A percentile compares a stretch with the other conserved stretches of the same genome.
These are phyloP conservation scores for Neostapfia colusana DNA, from an alignment of 176 grass and related monocot genomes.

Conservation along the genomic window DNA sequence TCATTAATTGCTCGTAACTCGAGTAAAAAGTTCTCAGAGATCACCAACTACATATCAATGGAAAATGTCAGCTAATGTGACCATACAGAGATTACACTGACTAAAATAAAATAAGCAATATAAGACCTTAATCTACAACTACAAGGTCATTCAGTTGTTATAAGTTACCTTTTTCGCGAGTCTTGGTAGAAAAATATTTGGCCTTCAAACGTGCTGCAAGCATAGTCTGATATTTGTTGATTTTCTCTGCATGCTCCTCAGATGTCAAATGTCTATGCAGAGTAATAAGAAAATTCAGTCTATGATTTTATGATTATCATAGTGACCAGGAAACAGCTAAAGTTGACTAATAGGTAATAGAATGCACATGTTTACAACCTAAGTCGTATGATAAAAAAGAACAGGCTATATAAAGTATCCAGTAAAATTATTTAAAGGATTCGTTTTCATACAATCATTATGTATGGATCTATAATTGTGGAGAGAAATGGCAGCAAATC, in stretches of 20 bases:
- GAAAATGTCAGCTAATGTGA: not conserved
- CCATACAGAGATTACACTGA: not conserved
- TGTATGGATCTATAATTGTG: slow-evolving; percentile 2
- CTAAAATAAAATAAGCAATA: not conserved
- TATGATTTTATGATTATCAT: slow-evolving; percentile 1
- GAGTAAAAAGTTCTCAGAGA: not conserved
- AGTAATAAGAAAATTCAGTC: not conserved
- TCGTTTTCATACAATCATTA: not conserved
- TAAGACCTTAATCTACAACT: slow-evolving; percentile 20
- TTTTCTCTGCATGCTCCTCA: slow-evolving; percentile 42
- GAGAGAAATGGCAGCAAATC: not conserved
- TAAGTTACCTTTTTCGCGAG: slow-evolving; percentile 44
- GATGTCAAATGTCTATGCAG: slow-evolving; percentile 19
- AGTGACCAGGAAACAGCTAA: slow-evolving; percentile 15
- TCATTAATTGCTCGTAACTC: not conserved
- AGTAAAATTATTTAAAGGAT: not conserved
- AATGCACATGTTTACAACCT: not conserved
- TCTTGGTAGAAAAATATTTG: slow-evolving; percentile 64
- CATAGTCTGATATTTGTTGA: slow-evolving; percentile 44
- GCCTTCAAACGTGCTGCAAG: slow-evolving; percentile 61
- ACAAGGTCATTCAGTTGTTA: not conserved
- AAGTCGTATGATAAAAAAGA: not conserved
- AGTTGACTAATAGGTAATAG: not conserved
- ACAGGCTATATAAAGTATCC: too few species aligned
- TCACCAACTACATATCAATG: slow-evolving; percentile 16